Evolutionary conservation across 2,329 filamentous ascomycete genomes (phyloP), one percentile per base, ranked within the genome.

Genomic region (Didymella arachidicola): DNA sequence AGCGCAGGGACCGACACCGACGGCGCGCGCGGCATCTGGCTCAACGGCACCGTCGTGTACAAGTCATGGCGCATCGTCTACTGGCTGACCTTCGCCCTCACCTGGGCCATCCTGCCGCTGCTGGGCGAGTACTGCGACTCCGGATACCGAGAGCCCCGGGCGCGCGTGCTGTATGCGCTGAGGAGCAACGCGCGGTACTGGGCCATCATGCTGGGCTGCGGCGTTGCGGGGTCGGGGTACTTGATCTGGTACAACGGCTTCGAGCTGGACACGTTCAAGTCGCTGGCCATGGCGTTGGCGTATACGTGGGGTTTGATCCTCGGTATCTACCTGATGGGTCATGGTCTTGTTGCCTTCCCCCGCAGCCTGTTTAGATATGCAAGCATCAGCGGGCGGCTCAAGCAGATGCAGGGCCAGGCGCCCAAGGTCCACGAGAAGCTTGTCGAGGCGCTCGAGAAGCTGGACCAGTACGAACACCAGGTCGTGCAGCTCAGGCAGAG

Each of bases 301-400:
- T 99, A 99, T 77, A 92, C 92, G 60, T 98, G 93, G 90, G 93
- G 93, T 69, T 80, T 99, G 68, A 83, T 94, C 4, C 83, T 98
- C 51, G 95, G 93, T 44, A 97, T 99, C 62, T 98, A 97, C 72
- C 83, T 99, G 39, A 98, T 99, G 94, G 95, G 95, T 7, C 95
- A 99, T 77, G 95, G 95, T 7, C 83, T 99, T 26, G 95, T 99
- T 30, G 90, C 93, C 1, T 90, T 99, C 57, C 95, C 95, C 0
- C 85, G 94, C 64, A 86, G 86, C 36, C 81, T 99, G 16, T 89
- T 95, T 70, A 87, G 89, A 59, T 90, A 92, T 72, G 89, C 93
- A 30, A 92, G 88, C 72, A 86, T 93, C 44, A 90, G 88, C 64
- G 87, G 86, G 47, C 85, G 89, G 55, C 78, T 99, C 45, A 88